Evolutionary conservation across 306 rosid species (phyloP), one percentile per base, ranked within the genome.

Genomic region (Quercus variabilis): DNA sequence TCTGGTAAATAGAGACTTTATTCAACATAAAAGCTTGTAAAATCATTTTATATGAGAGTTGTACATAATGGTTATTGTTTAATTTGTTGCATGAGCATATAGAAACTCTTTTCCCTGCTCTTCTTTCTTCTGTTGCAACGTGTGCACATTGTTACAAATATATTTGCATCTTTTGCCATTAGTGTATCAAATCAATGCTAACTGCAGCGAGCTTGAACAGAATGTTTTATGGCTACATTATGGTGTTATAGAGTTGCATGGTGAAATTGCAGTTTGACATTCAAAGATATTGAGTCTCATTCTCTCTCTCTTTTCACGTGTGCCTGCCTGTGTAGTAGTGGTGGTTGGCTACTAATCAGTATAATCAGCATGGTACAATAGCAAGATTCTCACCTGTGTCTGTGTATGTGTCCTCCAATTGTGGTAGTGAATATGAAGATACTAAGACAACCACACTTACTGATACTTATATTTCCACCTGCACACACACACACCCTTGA

Each of bases 1-100:
- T 62, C 86, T 95, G 97, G 99, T 93, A 91, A 90, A 71, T 87
- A 52, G 33, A 64, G 33, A 58, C 12, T 41, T 80, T 33, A 19
- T 67, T 33, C 52, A 67, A 8, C 25, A 35, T 67, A 41, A 30
- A 64, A 23, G 6, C 31, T 15, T 10, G 46, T 64, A 64, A 17
- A 30, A 64, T 62, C 35, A 62, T 62, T 25, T 62, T 62, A 2
- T 25, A 26, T 25, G 35, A 25, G 69, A 62, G 69, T 62, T 26
- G 33, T 14, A 26, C 28, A 6, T 13, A 5, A 14, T 63, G 20
- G 15, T 21, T 14, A 59, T 59, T 28, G 19, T 63, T 51, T 19
- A 73, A 15, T 68, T 52, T 25, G 23, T 58, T 80, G 64, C 83
- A 73, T 82, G 56, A 28, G 49, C 43, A 77, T 54, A 15, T 31